Conservation (phyloP, 805 yeast species). For the Wickerhamiella azymoides region DNA sequence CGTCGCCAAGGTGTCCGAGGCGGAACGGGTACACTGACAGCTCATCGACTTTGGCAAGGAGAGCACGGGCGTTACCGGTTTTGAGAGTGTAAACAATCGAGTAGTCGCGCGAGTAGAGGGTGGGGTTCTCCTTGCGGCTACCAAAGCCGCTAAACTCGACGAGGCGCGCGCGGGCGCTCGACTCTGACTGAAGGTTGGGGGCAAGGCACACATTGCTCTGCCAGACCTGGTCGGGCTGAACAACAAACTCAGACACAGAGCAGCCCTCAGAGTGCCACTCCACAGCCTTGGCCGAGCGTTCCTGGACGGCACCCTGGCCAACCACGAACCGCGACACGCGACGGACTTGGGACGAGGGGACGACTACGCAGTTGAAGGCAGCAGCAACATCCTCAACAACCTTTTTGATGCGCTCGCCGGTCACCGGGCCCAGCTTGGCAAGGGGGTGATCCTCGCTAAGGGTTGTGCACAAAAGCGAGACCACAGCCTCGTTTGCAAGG, state of each 20-base stretch:
- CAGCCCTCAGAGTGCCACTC: constrained; percentile 24
- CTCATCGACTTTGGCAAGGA: constrained; percentile 56
- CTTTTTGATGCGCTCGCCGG: constrained; percentile 56
- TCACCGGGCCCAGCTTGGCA: constrained; percentile 28
- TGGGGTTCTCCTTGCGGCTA: constrained; percentile 23
- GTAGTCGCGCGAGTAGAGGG: constrained; percentile 73
- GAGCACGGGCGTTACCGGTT: constrained; percentile 55
- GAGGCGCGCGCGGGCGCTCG: constrained; percentile 20
- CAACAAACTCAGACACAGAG: constrained; percentile 45
- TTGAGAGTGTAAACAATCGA: constrained; percentile 69
- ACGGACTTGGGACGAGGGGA: constrained; percentile 88
- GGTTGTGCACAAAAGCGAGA: constrained; percentile 57
- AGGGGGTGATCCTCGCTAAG: constrained; percentile 41
- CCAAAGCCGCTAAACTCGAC: constrained; percentile 22
- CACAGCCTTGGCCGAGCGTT: constrained; percentile 84
- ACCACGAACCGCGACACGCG: constrained; percentile 85
- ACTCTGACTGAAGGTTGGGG: constrained; percentile 31
- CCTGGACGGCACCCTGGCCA: constrained; percentile 92
- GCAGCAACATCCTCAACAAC: constrained; percentile 81
- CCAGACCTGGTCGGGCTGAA: constrained; percentile 71
- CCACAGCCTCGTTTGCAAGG: constrained; percentile 78
- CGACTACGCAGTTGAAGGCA: constrained; percentile 67
- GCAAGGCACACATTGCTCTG: constrained; percentile 71
- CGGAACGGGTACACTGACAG: constrained; percentile 88
- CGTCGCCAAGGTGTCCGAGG: constrained; percentile 49